Evolutionary conservation across 2,329 filamentous ascomycete genomes (phyloP), one percentile per base, ranked within the genome.

Genomic region (Canariomyces notabilis): DNA sequence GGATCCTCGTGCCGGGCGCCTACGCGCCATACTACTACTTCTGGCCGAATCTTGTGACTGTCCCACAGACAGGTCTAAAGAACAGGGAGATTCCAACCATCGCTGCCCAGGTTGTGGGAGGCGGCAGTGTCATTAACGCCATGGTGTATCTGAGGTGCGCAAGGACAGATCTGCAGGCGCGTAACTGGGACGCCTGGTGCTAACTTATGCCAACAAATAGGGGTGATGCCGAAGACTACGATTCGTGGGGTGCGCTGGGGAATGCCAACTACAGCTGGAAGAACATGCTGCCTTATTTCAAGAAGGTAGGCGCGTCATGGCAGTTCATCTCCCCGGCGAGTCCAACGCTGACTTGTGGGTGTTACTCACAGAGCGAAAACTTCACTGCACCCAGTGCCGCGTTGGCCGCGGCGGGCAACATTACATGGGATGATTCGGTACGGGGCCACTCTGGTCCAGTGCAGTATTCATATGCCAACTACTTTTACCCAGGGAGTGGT

Each of bases 221-320:
- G 31, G 64, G 63, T 5, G 51, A 59, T 9, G 55, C 54, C 6
- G 54, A 52, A 20, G 64, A 68, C 38, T 66, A 65, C 31, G 54
- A 64, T 46, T 57, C 53, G 38, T 68, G 64, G 64, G 63, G 56
- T 15, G 51, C 56, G 3, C 56, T 67, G 7, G 64, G 62, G 1
- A 62, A 62, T 19, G 39, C 55, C 5, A 60, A 60, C 4, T 66
- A 63, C 62, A 57, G 59, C 35, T 68, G 64, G 60, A 53, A 68
- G 6, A 57, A 54, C 15, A 57, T 75, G 31, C 58, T 69, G 1
- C 69, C 67, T 0, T 74, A 72, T 50, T 67, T 73, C 52, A 65
- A 63, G 22, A 72, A 72, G 57, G 67, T 66, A 38, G 39, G 5
- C 32, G 19, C 12, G 16, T 6, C 8, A n/a, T n/a, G n/a, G n/a